phyloP scores from a whole-genome alignment of 345 rosid genomes.

The Boechera stricta region DNA sequence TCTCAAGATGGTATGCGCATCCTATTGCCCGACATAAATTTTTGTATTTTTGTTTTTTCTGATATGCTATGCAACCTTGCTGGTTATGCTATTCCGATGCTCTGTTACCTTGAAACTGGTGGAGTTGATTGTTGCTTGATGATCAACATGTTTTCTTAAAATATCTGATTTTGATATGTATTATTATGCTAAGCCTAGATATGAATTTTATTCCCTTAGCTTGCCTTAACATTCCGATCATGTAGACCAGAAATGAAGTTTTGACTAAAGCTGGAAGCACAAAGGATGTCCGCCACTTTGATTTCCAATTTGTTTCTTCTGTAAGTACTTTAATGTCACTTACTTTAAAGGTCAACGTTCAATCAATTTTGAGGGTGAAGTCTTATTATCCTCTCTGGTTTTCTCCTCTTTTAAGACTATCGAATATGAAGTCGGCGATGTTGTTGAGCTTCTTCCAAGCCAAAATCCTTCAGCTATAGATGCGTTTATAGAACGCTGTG shows the following conservation, averaged over 20 bases:
- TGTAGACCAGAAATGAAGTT: constrained; percentile 63
- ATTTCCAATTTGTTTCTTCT: constrained; percentile 73
- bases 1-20: constrained; percentile 76
- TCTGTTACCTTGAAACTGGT: constrained; percentile 17
- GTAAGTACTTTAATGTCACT: constrained; percentile 50
- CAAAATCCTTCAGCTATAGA: constrained; percentile 69
- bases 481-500: constrained; percentile 72
- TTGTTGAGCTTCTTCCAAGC: constrained; percentile 84
- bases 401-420: constrained; percentile 52
- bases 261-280: constrained; percentile 64
- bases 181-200: constrained; percentile 14
- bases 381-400: constrained; percentile 16
- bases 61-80: background rate
- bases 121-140: constrained; percentile 10
- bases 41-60: background rate
- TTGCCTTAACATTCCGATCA: constrained; percentile 29
- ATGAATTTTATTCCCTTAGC: background rate
- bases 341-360: constrained; percentile 15
- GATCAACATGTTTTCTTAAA: constrained; percentile 4
- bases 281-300: constrained; percentile 92
- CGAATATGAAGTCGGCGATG: constrained; percentile 80
- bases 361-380: background rate
- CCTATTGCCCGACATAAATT: background rate
- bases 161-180: constrained; percentile 4
- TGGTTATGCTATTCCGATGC: constrained; percentile 1